A percentile compares a stretch with the other conserved stretches of the same genome.
Evolutionary conservation across 129 eudicot genomes (phyloP).

Genomic region (Flaveria linearis): DNA sequence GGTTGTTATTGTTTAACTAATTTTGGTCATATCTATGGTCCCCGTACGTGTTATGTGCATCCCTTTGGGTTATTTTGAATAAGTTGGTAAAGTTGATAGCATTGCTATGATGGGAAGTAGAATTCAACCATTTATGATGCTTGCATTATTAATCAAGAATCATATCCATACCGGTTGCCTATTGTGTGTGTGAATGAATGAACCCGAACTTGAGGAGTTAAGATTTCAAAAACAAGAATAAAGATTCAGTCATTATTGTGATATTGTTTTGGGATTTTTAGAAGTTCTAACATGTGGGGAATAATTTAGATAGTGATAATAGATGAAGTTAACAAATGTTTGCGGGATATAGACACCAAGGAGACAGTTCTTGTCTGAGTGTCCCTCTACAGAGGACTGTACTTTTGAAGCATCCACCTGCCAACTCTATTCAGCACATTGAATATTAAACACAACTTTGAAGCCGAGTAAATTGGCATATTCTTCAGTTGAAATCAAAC

Average conservation of each 20-base stretch:
- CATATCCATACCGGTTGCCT: too few species aligned
- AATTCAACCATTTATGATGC: not conserved
- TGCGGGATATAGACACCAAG: conserved; percentile 30
- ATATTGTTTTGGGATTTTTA: not conserved
- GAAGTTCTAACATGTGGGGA: not conserved
- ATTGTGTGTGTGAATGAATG: too few species aligned
- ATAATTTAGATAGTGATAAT: conserved; percentile 1
- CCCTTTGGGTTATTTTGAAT: too few species aligned
- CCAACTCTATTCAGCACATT: conserved; percentile 34
- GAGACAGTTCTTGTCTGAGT: conserved; percentile 32
- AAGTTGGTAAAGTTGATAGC: too few species aligned
- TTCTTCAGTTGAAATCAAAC: conserved; percentile 6
- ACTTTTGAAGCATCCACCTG: conserved; percentile 30
- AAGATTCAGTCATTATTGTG: not conserved
- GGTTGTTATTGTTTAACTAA: too few species aligned
- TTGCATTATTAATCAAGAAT: not conserved
- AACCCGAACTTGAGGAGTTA: too few species aligned
- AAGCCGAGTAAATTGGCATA: conserved; percentile 25
- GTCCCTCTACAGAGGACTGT: conserved; percentile 16
- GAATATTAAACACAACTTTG: conserved; percentile 13
- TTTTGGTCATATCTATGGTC: too few species aligned
- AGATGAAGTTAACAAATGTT: conserved; percentile 22
- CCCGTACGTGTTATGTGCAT: too few species aligned
- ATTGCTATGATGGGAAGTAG: not conserved
- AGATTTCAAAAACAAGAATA: too few species aligned